Conservation (phyloP, 139 green algal genomes). For the Auxenochlorella protothecoides region DNA sequence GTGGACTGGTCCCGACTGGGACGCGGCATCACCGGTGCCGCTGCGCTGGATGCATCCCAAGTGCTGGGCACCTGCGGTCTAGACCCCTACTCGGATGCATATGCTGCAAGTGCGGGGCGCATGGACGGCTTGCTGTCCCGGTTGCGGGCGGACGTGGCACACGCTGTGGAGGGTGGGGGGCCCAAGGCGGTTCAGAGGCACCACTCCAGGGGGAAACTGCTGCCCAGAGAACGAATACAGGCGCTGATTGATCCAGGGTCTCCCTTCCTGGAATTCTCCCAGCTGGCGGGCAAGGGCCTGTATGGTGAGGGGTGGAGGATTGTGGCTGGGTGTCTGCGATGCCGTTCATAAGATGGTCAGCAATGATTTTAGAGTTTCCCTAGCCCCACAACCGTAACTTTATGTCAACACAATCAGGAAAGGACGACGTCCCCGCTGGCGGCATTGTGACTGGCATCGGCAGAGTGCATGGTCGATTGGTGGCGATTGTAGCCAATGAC, state of each 20-base stretch:
- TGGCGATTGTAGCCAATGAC: slow-evolving; percentile 84
- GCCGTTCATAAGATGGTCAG: no score
- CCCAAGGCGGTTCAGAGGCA: slow-evolving; percentile 48
- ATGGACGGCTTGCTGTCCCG: slow-evolving; percentile 16
- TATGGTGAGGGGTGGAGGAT: slow-evolving; percentile 45
- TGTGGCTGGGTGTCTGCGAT: neutral
- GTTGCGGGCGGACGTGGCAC: slow-evolving; percentile 13
- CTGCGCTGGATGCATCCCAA: slow-evolving; percentile 2
- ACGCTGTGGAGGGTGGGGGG: slow-evolving; percentile 34
- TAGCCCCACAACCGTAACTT: neutral
- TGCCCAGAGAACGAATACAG: slow-evolving; percentile 60
- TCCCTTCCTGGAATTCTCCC: slow-evolving; percentile 77
- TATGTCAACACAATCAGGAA: slow-evolving; percentile 19
- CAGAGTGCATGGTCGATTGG: slow-evolving; percentile 57
- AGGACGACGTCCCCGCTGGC: slow-evolving; percentile 69
- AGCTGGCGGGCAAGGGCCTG: slow-evolving; percentile 63
- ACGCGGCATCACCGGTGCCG: neutral
- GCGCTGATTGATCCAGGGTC: slow-evolving; percentile 64
- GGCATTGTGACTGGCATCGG: slow-evolving; percentile 87
- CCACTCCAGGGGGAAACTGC: slow-evolving; percentile 26
- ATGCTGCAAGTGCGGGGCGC: slow-evolving; percentile 7
- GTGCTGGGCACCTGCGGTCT: slow-evolving; percentile 22
- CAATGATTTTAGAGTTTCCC: no score
- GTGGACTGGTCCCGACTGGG: no score
- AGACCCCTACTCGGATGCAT: slow-evolving; percentile 18